Conservation (phyloP, 2,329 filamentous ascomycete genomes). For the Pseudogymnoascus sp. region DNA sequence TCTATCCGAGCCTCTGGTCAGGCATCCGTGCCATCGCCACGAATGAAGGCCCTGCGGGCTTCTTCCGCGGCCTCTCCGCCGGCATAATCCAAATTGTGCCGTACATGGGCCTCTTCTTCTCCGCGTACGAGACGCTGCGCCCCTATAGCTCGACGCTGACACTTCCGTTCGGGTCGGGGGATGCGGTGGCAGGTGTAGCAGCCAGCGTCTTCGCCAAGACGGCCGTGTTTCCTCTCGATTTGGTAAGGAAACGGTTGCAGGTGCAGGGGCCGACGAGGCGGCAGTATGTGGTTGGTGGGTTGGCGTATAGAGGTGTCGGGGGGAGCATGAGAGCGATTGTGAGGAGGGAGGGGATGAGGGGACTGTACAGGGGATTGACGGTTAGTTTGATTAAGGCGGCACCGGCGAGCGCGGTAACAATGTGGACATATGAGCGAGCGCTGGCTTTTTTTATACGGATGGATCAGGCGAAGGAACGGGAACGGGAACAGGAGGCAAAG, state of each 20-base stretch:
- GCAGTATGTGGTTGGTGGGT: conserved; percentile 54
- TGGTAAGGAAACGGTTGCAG: conserved; percentile 86
- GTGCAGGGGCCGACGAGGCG: conserved; percentile 82
- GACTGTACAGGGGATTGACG: conserved; percentile 77
- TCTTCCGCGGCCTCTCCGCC: conserved; percentile 79
- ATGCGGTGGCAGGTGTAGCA: conserved; percentile 72
- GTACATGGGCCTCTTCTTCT: conserved; percentile 96
- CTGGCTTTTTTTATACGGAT: conserved; percentile 30
- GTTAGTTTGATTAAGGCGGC: conserved; percentile 86
- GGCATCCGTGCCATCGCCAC: conserved; percentile 64
- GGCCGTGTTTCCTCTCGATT: conserved; percentile 82
- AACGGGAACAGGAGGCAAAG: background rate
- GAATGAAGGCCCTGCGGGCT: conserved; percentile 68
- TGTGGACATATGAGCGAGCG: conserved; percentile 66
- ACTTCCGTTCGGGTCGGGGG: conserved; percentile 65
- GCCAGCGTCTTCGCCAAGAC: conserved; percentile 81
- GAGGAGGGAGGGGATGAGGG: conserved; percentile 62
- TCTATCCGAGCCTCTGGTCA: conserved; percentile 64
- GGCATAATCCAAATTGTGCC: conserved; percentile 82
- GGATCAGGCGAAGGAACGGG: background rate
- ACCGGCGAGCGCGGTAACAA: conserved; percentile 66
- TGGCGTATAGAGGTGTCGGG: conserved; percentile 53
- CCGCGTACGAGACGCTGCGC: conserved; percentile 71
- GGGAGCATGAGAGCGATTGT: conserved; percentile 61
- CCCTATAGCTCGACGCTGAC: conserved; percentile 45